A percentile compares a stretch with the other conserved stretches of the same genome.
These are phyloP conservation scores for Stachybotrys chartarum DNA, from an alignment of 2,329 filamentous ascomycete species.

Conservation along the genomic window DNA sequence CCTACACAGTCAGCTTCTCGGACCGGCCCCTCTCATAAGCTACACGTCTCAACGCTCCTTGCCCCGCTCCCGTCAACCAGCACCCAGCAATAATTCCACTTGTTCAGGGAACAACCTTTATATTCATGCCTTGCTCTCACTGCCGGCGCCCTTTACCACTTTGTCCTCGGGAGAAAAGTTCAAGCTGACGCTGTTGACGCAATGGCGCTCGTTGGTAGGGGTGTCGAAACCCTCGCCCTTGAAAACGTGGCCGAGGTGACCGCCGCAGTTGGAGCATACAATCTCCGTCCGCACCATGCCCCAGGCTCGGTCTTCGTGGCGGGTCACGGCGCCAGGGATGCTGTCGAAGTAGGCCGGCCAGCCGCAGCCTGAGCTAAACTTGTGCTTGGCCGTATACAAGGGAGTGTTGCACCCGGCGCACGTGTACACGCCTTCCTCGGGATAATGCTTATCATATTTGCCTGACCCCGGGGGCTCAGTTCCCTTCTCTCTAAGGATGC, in stretches of 20 bases:
- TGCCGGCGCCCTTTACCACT: slow-evolving; percentile 19
- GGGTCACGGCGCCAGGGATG: slow-evolving; percentile 80
- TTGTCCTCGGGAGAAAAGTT: slow-evolving; percentile 68
- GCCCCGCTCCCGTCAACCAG: no score
- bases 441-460: slow-evolving; percentile 81
- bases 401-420: slow-evolving; percentile 83
- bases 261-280: slow-evolving; percentile 88
- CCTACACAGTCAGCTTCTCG: no score
- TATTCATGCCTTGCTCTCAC: not conserved
- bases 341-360: slow-evolving; percentile 99
- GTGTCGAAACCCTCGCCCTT: slow-evolving; percentile 80
- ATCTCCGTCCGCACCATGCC: slow-evolving; percentile 91
- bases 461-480: slow-evolving; percentile 78
- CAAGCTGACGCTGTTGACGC: slow-evolving; percentile 88
- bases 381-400: slow-evolving; percentile 87
- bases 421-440: slow-evolving; percentile 69
- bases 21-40: no score
- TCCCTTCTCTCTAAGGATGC: slow-evolving; percentile 83
- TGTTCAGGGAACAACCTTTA: not conserved
- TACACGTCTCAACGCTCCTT: no score
- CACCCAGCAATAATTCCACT: no score
- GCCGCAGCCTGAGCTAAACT: slow-evolving; percentile 93
- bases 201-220: slow-evolving; percentile 93
- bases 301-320: slow-evolving; percentile 67
- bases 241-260: slow-evolving; percentile 90